Percentiles rank a stretch among this genome's conserved stretches.
Evolutionary conservation across 148 eudicot genomes (phyloP).

Genomic region (Fallopia convolvulus): DNA sequence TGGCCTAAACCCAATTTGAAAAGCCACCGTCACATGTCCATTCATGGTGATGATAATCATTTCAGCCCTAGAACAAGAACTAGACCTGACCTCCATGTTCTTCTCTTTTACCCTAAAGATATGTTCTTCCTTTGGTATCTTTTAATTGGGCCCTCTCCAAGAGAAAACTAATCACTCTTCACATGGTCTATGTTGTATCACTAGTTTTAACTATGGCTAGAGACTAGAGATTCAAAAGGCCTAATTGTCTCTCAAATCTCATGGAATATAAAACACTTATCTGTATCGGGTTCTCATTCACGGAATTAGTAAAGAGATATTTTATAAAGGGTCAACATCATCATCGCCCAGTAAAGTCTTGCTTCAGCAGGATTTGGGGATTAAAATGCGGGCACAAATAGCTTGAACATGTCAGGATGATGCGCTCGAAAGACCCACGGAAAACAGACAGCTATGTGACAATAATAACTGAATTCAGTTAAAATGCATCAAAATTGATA

Average conservation of each 20-base stretch:
- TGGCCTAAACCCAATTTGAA: slow-evolving; percentile 4
- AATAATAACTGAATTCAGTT: too few relatives aligned
- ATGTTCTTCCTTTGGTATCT: neutral
- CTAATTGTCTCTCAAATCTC: neutral
- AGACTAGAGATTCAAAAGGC: neutral
- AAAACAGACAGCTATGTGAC: too few relatives aligned
- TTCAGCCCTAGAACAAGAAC: neutral
- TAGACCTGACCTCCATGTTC: neutral
- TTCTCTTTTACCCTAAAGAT: neutral
- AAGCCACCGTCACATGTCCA: slow-evolving; percentile 5
- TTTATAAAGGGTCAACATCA: too few relatives aligned
- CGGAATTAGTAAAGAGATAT: too few relatives aligned
- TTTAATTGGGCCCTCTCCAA: neutral
- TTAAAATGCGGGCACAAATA: too few relatives aligned
- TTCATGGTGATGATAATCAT: slow-evolving; percentile 4
- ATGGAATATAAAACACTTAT: neutral
- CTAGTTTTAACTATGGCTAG: neutral
- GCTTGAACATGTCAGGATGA: too few relatives aligned
- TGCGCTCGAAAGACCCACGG: too few relatives aligned
- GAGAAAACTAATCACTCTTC: neutral
- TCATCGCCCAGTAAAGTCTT: too few relatives aligned
- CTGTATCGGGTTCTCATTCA: too few relatives aligned
- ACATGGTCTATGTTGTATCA: neutral
- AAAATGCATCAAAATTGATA: too few relatives aligned
- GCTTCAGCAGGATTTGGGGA: too few relatives aligned